A percentile compares a stretch with the other conserved stretches of the same genome.
phyloP scores from a whole-genome alignment of 2,329 filamentous ascomycete species.

The Exophiala spinifera region DNA sequence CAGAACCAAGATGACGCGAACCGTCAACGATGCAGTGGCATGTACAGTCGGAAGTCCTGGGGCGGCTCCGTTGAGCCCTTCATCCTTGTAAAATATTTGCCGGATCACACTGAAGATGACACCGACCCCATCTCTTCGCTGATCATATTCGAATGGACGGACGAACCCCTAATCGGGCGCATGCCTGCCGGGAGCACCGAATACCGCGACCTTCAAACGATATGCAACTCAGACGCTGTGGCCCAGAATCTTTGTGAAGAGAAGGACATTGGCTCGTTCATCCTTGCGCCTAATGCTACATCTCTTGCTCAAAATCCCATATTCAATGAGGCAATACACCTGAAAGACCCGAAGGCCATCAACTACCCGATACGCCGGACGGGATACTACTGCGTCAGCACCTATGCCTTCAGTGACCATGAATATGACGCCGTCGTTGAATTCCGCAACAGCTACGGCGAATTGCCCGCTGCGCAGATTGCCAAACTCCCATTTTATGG shows the following conservation, averaged over 20 bases:
- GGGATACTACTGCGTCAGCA: slow-evolving; percentile 92
- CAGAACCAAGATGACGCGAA: slow-evolving; percentile 75
- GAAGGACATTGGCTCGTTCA: slow-evolving; percentile 78
- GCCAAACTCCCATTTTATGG: slow-evolving; percentile 97
- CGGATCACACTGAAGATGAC: slow-evolving; percentile 56
- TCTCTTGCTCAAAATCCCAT: slow-evolving; percentile 69
- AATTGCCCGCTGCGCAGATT: slow-evolving; percentile 92
- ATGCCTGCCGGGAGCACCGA: slow-evolving; percentile 53
- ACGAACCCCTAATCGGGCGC: slow-evolving; percentile 74
- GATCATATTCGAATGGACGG: slow-evolving; percentile 91
- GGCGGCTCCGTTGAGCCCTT: slow-evolving; percentile 84
- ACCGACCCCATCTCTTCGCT: slow-evolving; percentile 75
- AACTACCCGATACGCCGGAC: slow-evolving; percentile 86
- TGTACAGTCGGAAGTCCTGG: slow-evolving; percentile 91
- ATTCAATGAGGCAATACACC: slow-evolving; percentile 73
- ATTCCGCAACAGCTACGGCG: slow-evolving; percentile 94
- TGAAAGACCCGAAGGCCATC: slow-evolving; percentile 68
- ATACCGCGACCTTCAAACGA: slow-evolving; percentile 63
- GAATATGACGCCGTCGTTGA: slow-evolving; percentile 80
- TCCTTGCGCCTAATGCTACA: slow-evolving; percentile 73
- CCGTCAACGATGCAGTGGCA: slow-evolving; percentile 81
- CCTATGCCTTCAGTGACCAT: slow-evolving; percentile 63
- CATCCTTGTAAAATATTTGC: slow-evolving; percentile 73
- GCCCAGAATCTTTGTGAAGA: slow-evolving; percentile 68
- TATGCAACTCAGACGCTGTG: slow-evolving; percentile 74